Percentiles rank a stretch among this genome's conserved stretches.
Conservation (phyloP, 2,329 filamentous ascomycete genomes). For the Fusarium compactum region DNA sequence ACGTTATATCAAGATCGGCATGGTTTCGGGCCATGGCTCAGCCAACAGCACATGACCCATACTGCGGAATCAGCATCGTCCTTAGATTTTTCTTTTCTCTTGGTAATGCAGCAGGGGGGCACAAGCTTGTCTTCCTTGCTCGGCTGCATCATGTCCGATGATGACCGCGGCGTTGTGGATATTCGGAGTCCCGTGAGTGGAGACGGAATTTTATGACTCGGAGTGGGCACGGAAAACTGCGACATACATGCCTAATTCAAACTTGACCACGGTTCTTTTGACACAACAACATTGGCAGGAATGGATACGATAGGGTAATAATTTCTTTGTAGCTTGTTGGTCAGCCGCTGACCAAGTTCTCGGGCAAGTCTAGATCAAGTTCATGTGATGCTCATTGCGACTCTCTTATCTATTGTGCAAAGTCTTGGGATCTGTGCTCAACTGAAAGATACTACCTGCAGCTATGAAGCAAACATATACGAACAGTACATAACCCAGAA, state of each 20-base stretch:
- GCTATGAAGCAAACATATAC: neutral
- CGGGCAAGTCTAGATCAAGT: neutral
- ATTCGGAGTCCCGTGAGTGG: conserved; percentile 38
- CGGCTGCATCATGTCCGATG: conserved; percentile 37
- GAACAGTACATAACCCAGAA: conserved; percentile 8
- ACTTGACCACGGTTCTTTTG: conserved; percentile 28
- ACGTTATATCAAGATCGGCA: neutral
- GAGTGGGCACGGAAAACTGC: conserved; percentile 27
- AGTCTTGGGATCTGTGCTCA: neutral
- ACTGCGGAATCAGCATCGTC: conserved; percentile 26
- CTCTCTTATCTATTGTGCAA: neutral
- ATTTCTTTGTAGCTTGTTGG: conserved; percentile 7
- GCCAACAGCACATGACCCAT: conserved; percentile 17
- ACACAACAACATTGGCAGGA: neutral
- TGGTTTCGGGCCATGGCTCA: conserved; percentile 3
- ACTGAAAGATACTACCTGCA: neutral
- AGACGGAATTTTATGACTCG: conserved; percentile 4
- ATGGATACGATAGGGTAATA: conserved; percentile 20
- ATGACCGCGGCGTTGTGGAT: conserved; percentile 45
- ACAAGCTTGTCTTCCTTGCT: conserved; percentile 1
- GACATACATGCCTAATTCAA: conserved; percentile 3
- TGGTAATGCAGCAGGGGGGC: conserved; percentile 1
- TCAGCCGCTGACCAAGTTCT: conserved; percentile 31
- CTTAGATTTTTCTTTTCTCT: neutral
- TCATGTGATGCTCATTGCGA: conserved; percentile 17